Percentiles rank a stretch among this genome's conserved stretches.
These are phyloP conservation scores for Nemania sp. DNA, from an alignment of 2,329 filamentous ascomycete genomes.

Conservation along the genomic window DNA sequence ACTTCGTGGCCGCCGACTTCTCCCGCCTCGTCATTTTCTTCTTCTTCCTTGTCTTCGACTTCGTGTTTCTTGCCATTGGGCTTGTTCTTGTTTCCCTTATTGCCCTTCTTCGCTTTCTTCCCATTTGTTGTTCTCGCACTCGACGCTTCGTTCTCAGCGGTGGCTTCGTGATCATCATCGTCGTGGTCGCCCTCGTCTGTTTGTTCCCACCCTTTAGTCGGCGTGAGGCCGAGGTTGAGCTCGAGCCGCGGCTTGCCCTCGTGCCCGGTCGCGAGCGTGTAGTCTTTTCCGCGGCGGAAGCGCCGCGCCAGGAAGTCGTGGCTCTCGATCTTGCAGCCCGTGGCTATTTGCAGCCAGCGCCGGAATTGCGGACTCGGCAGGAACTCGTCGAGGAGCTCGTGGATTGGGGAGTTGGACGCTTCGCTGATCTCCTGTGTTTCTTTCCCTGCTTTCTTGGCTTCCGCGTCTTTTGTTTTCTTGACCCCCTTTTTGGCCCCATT, in stretches of 20 bases:
- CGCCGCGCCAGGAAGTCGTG: slow-evolving; percentile 80
- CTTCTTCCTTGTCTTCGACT: slow-evolving; percentile 38
- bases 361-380: slow-evolving; percentile 85
- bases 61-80: slow-evolving; percentile 37
- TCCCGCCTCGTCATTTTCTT: slow-evolving; percentile 44
- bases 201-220: slow-evolving; percentile 81
- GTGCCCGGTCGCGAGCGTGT: slow-evolving; percentile 88
- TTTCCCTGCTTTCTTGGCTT: slow-evolving; percentile 31
- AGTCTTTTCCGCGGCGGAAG: slow-evolving; percentile 86
- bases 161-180: slow-evolving; percentile 33
- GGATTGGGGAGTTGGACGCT: slow-evolving; percentile 60
- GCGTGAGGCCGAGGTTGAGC: slow-evolving; percentile 84
- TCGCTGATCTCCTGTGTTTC: slow-evolving; percentile 28
- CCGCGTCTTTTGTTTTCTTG: slow-evolving; percentile 17
- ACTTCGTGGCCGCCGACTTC: slow-evolving; percentile 80
- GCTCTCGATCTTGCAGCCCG: slow-evolving; percentile 71
- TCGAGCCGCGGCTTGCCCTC: slow-evolving; percentile 79
- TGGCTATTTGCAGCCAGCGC: slow-evolving; percentile 86
- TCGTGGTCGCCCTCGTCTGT: slow-evolving; percentile 57
- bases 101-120: slow-evolving; percentile 41
- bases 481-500: slow-evolving; percentile 27
- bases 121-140: slow-evolving; percentile 36
- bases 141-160: slow-evolving; percentile 30
- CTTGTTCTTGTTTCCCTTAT: slow-evolving; percentile 33
- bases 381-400: slow-evolving; percentile 78